Evolutionary conservation across 306 rosid genomes (phyloP).

Genomic region (Styphnolobium japonicum): DNA sequence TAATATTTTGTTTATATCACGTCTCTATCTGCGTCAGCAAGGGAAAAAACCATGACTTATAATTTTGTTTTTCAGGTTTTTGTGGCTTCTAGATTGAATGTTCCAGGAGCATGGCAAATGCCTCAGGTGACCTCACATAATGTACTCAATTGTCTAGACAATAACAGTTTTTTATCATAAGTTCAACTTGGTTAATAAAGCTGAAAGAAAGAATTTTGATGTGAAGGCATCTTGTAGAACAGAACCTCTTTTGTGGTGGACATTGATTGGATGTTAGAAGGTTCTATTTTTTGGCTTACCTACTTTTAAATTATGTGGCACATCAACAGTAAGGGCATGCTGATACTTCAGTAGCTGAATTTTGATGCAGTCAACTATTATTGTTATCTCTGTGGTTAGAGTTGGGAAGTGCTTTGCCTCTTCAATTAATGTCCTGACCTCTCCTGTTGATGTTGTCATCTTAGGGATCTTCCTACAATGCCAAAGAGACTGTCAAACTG

Average conservation of each 20-base stretch:
- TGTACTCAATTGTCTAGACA: constrained; percentile 1
- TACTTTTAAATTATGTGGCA: background rate
- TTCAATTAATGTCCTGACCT: background rate
- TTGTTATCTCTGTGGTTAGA: background rate
- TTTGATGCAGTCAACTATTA: background rate
- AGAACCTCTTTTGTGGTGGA: background rate
- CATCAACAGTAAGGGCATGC: background rate
- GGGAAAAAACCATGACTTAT: background rate
- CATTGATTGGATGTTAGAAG: background rate
- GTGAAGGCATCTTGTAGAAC: background rate
- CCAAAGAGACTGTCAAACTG: background rate
- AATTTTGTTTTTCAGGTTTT: constrained; percentile 56
- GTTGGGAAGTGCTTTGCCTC: no score
- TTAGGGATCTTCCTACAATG: background rate
- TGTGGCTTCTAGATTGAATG: constrained; percentile 92
- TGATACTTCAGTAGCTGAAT: background rate
- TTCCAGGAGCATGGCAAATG: constrained; percentile 99
- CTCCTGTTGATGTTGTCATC: constrained; percentile 4
- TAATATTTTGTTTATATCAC: no score
- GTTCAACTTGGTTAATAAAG: background rate
- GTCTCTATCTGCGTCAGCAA: background rate
- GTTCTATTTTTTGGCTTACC: background rate
- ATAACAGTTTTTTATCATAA: background rate
- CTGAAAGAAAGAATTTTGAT: background rate
- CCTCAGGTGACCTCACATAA: constrained; percentile 73